Percentiles rank a stretch among this genome's conserved stretches.
phyloP scores from a whole-genome alignment of 176 grass and related monocot species.

The Oryza nivara region DNA sequence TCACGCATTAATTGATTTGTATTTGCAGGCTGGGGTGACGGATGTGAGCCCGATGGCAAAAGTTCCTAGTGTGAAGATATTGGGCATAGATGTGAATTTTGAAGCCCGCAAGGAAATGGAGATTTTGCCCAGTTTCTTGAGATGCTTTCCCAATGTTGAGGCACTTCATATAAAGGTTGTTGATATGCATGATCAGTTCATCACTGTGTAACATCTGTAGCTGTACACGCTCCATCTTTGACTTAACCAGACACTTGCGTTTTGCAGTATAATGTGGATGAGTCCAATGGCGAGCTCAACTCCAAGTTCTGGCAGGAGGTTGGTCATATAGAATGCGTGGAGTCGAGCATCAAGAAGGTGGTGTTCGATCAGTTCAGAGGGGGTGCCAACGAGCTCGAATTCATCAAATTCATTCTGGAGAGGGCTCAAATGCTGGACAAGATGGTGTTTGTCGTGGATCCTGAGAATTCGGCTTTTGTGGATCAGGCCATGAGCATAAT shows the following conservation, averaged over 20 bases:
- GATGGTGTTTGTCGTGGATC: conserved; percentile 19
- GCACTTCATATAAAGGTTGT: conserved; percentile 37
- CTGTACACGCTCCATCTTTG: neutral
- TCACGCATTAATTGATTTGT: conserved; percentile 10
- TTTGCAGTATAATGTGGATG: conserved; percentile 20
- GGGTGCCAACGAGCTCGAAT: conserved; percentile 1
- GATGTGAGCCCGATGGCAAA: conserved; percentile 1
- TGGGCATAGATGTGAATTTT: conserved; percentile 33
- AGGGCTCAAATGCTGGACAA: conserved; percentile 23
- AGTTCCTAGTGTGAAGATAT: conserved; percentile 31
- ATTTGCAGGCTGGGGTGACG: conserved; percentile 23
- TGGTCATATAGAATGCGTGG: conserved; percentile 3
- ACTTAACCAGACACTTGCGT: neutral
- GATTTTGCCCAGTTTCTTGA: conserved; percentile 23
- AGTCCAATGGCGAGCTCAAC: neutral
- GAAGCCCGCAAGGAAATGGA: neutral
- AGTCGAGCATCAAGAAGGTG: conserved; percentile 24
- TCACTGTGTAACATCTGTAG: neutral
- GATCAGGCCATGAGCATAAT: neutral
- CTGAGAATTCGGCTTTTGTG: neutral
- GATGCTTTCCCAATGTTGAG: conserved; percentile 43
- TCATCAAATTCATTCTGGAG: conserved; percentile 34
- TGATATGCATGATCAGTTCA: neutral
- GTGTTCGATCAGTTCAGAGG: conserved; percentile 28
- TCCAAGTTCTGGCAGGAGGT: neutral